phyloP scores from a whole-genome alignment of 768 basidiomycete species.

The Russula olivacea region DNA sequence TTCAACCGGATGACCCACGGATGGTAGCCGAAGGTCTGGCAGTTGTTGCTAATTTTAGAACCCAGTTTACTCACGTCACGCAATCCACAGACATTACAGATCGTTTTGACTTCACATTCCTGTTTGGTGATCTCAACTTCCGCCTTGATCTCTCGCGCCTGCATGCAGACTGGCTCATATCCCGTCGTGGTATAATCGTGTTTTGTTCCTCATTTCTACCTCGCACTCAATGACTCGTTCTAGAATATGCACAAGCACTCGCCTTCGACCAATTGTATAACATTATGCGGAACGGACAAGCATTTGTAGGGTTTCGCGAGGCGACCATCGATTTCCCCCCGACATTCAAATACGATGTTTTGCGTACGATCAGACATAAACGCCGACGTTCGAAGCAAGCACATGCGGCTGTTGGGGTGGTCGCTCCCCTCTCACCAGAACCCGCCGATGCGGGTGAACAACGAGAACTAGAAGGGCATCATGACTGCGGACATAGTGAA shows the following conservation, averaged over 20 bases:
- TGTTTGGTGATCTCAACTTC: slow-evolving; percentile 91
- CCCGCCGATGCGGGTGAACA: slow-evolving; percentile 25
- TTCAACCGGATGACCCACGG: slow-evolving; percentile 57
- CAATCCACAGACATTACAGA: slow-evolving; percentile 65
- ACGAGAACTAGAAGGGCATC: slow-evolving; percentile 34
- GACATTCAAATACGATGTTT: slow-evolving; percentile 90
- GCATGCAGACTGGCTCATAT: slow-evolving; percentile 92
- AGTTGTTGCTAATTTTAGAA: slow-evolving; percentile 16
- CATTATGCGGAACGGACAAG: slow-evolving; percentile 62
- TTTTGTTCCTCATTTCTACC: not conserved
- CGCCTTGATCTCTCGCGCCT: slow-evolving; percentile 81
- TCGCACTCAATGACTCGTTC: not conserved
- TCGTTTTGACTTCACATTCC: slow-evolving; percentile 82
- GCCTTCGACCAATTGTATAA: slow-evolving; percentile 84
- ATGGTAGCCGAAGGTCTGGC: slow-evolving; percentile 60
- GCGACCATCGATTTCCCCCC: slow-evolving; percentile 80
- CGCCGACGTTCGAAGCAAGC: slow-evolving; percentile 37
- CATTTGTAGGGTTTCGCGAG: slow-evolving; percentile 77
- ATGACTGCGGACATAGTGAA: slow-evolving; percentile 18
- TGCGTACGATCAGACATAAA: slow-evolving; percentile 48
- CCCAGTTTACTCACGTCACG: slow-evolving; percentile 14
- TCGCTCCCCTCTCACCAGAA: not conserved
- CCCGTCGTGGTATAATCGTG: slow-evolving; percentile 54
- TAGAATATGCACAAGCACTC: slow-evolving; percentile 80
- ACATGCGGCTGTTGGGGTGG: slow-evolving; percentile 27